Evolutionary conservation across 2,329 filamentous ascomycete genomes (phyloP), one percentile per base, ranked within the genome.

Genomic region (Microascus cirrosus): DNA sequence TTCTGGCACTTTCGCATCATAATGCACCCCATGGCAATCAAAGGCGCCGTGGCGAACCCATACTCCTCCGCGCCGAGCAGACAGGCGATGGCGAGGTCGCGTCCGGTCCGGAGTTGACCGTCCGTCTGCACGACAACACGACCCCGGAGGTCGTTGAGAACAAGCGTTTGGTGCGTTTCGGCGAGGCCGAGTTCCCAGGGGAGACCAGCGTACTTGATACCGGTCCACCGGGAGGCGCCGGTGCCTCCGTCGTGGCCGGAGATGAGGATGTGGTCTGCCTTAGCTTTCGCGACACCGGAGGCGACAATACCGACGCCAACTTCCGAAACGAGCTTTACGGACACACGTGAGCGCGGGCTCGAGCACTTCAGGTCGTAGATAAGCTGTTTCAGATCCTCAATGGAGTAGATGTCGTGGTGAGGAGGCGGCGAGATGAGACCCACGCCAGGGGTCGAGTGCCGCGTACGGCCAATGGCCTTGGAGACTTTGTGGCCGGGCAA

Each of bases 341-440:
- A 97, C 25, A 97, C 87, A 66, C 93, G 85, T 58, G 93, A 85
- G 62, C 93, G 87, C 59, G 93, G 93, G 73, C 94, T 96, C 25
- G 92, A 90, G 76, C 92, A 96, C 77, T 97, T 97, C 58, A 96
- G 78, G 73, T 97, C 93, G 74, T 97, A 97, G 66, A 97, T 96
- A 65, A 97, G 78, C 72, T 97, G 93, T 78, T 97, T 97, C 60
- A 97, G 73, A 79, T 97, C 93, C 73, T 97, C 93, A 63, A 97
- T 97, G 56, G 90, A 95, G 80, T 97, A 97, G 64, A 97, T 96
- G 69, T 97, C 93, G 80, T 97, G 93, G 71, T 97, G 93, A 50
- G 93, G 93, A 63, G 93, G 92, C 50, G 93, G 93, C 24, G 91
- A 96, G 70, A 97, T 97, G 53, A 97, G 82, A 73, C 93, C 93